phyloP scores from a whole-genome alignment of 2,329 filamentous ascomycete species.

The Nigrospora oryzae region DNA sequence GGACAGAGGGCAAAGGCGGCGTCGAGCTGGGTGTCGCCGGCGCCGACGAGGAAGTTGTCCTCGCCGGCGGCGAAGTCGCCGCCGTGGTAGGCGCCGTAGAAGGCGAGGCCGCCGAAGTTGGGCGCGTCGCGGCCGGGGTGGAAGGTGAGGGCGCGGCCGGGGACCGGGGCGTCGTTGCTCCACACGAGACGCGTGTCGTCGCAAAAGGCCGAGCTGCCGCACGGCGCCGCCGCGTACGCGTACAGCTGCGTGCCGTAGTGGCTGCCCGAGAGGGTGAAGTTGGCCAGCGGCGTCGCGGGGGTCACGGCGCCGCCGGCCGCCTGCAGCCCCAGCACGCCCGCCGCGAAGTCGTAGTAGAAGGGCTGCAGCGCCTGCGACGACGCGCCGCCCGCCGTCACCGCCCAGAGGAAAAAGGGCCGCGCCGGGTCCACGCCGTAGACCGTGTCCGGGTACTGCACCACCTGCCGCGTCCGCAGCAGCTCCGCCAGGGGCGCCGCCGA shows the following conservation, averaged over 20 bases:
- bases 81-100: conserved; percentile 5
- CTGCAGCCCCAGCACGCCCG: conserved; percentile 1
- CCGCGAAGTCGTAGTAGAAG: background rate
- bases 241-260: conserved; percentile 7
- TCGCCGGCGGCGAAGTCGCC: conserved; percentile 5
- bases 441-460: conserved; percentile 1
- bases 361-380: background rate
- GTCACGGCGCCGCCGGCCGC: background rate
- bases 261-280: conserved; percentile 5
- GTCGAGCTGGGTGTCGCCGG: conserved; percentile 1
- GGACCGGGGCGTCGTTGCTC: conserved; percentile 1
- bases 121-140: conserved; percentile 2
- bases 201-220: conserved; percentile 2
- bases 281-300: conserved; percentile 1
- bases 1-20: conserved; percentile 3
- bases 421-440: conserved; percentile 5
- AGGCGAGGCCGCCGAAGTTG: conserved; percentile 5
- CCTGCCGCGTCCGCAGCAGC: background rate
- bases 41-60: conserved; percentile 5
- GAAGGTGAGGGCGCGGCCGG: conserved; percentile 1
- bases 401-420: conserved; percentile 3
- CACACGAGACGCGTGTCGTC: background rate
- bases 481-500: conserved; percentile 1
- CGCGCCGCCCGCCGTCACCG: background rate
- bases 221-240: conserved; percentile 1